A percentile compares a stretch with the other conserved stretches of the same genome.
Evolutionary conservation across 2,329 filamentous ascomycete genomes (phyloP).

Genomic region (Nannizzia gypsea): DNA sequence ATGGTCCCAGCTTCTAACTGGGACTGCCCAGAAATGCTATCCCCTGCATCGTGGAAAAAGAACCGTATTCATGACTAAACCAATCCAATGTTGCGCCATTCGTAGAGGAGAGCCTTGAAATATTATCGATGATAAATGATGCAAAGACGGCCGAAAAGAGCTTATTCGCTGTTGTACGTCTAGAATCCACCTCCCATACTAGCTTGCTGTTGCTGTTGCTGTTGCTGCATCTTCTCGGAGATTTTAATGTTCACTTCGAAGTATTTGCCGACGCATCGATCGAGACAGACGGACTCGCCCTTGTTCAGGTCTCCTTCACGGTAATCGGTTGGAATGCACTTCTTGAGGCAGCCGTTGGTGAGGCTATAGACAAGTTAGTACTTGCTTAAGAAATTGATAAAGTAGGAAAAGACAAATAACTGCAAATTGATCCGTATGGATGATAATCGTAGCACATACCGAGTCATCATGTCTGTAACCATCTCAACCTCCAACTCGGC

Average conservation of each 20-base stretch:
- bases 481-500: conserved; percentile 97
- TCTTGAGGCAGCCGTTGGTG: conserved; percentile 83
- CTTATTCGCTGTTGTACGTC: neutral
- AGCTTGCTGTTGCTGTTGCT: conserved; percentile 32
- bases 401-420: neutral
- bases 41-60: neutral
- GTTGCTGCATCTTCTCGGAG: conserved; percentile 91
- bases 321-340: conserved; percentile 88
- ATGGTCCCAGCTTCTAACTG: neutral
- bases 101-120: neutral
- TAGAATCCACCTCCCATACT: neutral
- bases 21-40: neutral
- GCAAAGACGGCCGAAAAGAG: neutral
- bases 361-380: conserved; percentile 35
- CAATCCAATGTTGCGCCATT: neutral
- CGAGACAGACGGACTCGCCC: conserved; percentile 94
- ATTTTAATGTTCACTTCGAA: conserved; percentile 98
- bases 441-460: conserved; percentile 44
- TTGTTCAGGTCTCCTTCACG: conserved; percentile 96
- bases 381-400: neutral
- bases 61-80: neutral
- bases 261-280: conserved; percentile 95
- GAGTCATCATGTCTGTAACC: conserved; percentile 94
- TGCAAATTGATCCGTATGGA: neutral
- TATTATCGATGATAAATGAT: neutral